A percentile compares a stretch with the other conserved stretches of the same genome.
phyloP scores from a whole-genome alignment of 2,329 filamentous ascomycete genomes.

The Erysiphe pulchra region DNA sequence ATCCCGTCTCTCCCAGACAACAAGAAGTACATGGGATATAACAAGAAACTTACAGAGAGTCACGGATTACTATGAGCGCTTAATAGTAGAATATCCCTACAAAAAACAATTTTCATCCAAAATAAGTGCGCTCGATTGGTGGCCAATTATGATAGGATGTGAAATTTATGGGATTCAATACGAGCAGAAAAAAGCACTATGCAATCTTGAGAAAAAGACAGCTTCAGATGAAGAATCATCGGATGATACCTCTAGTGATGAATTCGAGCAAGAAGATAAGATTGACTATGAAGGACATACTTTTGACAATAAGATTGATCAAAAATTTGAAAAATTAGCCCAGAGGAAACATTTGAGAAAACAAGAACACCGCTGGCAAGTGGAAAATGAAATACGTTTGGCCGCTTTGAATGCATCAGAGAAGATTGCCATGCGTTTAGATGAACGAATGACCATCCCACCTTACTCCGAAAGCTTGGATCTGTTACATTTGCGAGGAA shows the following conservation, averaged over 20 bases:
- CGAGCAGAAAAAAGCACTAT: conserved; percentile 24
- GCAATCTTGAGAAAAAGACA: conserved; percentile 13
- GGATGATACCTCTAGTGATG: conserved; percentile 2
- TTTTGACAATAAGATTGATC: conserved; percentile 4
- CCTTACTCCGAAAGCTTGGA: conserved; percentile 44
- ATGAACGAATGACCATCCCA: conserved; percentile 38
- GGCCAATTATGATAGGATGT: conserved; percentile 52
- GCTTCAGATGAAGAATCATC: conserved; percentile 9
- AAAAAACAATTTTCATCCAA: conserved; percentile 29
- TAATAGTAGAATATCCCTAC: conserved; percentile 56
- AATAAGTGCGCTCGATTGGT: conserved; percentile 49
- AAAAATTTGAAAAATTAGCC: conserved; percentile 6
- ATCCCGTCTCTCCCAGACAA: too few species aligned
- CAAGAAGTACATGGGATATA: conserved; percentile 15
- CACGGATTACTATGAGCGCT: conserved; percentile 46
- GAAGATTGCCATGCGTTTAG: conserved; percentile 41
- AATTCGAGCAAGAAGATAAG: conserved; percentile 3
- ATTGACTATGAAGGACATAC: neutral
- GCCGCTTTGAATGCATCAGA: conserved; percentile 20
- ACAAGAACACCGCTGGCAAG: conserved; percentile 8
- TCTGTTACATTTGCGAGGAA: conserved; percentile 44
- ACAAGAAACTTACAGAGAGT: conserved; percentile 27
- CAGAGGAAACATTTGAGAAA: conserved; percentile 1
- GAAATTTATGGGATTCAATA: conserved; percentile 55
- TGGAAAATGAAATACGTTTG: conserved; percentile 10